Evolutionary conservation across 2,329 filamentous ascomycete genomes (phyloP).

Genomic region (Xylariomycetidae sp.): DNA sequence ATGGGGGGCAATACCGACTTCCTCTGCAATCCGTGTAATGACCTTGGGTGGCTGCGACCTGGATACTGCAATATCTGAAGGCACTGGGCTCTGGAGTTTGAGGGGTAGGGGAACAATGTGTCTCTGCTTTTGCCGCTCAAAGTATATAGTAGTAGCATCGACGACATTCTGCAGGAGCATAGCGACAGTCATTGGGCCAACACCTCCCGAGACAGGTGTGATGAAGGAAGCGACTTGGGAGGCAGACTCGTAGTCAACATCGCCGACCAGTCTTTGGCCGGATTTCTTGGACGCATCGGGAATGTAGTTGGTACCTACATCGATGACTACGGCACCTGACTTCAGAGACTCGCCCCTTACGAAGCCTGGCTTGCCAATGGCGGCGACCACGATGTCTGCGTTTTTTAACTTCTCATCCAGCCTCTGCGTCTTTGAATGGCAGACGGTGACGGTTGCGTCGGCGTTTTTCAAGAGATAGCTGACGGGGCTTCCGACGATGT

Average conservation of each 20-base stretch:
- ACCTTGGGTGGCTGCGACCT: constrained; percentile 86
- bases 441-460: constrained; percentile 93
- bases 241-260: constrained; percentile 88
- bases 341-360: constrained; percentile 96
- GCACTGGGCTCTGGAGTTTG: constrained; percentile 73
- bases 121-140: constrained; percentile 76
- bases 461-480: constrained; percentile 94
- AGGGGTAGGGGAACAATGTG: constrained; percentile 79
- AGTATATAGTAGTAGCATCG: constrained; percentile 74
- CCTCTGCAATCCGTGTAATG: constrained; percentile 77
- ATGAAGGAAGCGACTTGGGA: constrained; percentile 84
- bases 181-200: constrained; percentile 97
- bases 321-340: constrained; percentile 89
- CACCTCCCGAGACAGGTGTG: constrained; percentile 92
- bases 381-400: constrained; percentile 87
- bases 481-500: constrained; percentile 95
- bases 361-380: constrained; percentile 82
- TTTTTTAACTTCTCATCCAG: constrained; percentile 70
- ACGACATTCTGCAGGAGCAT: constrained; percentile 98
- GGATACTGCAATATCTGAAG: constrained; percentile 93
- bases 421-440: constrained; percentile 81
- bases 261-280: constrained; percentile 85
- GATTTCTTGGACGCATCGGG: constrained; percentile 87
- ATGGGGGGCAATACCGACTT: constrained; percentile 81
- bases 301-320: constrained; percentile 96